These are phyloP conservation scores for Leucosporidium scottii DNA, from an alignment of 768 basidiomycete genomes.

Conservation along the genomic window DNA sequence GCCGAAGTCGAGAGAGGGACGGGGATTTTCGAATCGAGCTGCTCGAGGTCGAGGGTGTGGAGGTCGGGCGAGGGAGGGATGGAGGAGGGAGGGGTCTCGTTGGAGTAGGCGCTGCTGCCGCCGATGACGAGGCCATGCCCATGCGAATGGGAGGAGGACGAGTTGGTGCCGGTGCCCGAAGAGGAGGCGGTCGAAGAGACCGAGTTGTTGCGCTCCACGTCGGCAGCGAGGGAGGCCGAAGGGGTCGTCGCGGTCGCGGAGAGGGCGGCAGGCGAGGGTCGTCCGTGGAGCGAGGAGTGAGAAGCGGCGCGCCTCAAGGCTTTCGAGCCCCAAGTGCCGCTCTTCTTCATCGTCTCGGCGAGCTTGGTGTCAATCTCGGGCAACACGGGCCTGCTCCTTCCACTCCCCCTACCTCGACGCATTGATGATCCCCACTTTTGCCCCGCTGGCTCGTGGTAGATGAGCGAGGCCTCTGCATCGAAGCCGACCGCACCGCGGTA, in stretches of 20 bases:
- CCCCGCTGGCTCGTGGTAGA: slow-evolving; percentile 4
- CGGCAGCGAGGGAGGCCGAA: background rate
- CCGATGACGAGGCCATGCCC: slow-evolving; percentile 1
- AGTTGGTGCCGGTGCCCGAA: slow-evolving; percentile 9
- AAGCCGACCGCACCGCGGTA: slow-evolving; percentile 10
- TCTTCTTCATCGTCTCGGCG: slow-evolving; percentile 9
- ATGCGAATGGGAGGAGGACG: slow-evolving; percentile 7
- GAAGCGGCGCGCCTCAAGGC: slow-evolving; percentile 14
- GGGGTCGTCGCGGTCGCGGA: background rate
- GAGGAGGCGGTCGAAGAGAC: slow-evolving; percentile 25
- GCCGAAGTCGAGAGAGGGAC: background rate
- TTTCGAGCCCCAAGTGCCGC: slow-evolving; percentile 12
- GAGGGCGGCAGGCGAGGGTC: background rate
- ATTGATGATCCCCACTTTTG: background rate
- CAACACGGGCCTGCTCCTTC: background rate
- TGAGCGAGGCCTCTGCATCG: background rate
- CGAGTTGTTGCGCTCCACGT: slow-evolving; percentile 32
- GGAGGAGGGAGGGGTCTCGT: slow-evolving; percentile 28
- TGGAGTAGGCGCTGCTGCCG: no score
- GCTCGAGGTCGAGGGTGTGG: slow-evolving; percentile 8
- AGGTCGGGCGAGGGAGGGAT: slow-evolving; percentile 28
- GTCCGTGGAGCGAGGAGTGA: slow-evolving; percentile 13
- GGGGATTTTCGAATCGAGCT: background rate
- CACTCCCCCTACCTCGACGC: background rate
- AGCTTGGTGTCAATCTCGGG: slow-evolving; percentile 26